A percentile compares a stretch with the other conserved stretches of the same genome.
These are phyloP conservation scores for Peniophora sp. DNA, from an alignment of 1,284 basidiomycete species.

Conservation along the genomic window DNA sequence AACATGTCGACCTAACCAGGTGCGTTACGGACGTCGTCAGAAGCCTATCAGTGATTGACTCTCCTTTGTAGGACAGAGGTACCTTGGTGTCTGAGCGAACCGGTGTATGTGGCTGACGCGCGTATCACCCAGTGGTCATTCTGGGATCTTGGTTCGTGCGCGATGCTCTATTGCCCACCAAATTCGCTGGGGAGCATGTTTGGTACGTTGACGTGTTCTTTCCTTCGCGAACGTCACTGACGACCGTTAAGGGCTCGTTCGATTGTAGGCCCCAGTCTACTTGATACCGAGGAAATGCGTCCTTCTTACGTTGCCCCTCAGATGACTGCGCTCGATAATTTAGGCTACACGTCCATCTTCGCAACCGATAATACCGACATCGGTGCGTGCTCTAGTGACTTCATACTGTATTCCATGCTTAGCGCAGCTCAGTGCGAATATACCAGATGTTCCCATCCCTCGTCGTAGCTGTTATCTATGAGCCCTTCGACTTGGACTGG, in stretches of 20 bases:
- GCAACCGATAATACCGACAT: not conserved
- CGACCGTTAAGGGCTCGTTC: not conserved
- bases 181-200: not conserved
- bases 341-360: not conserved
- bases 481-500: slow-evolving; percentile 2
- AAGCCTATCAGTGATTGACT: not conserved
- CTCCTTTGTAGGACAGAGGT: not conserved
- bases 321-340: not conserved
- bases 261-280: not conserved
- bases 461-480: slow-evolving; percentile 16
- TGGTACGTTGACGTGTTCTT: not conserved
- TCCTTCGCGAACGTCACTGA: not conserved
- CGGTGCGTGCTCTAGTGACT: not conserved
- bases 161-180: not conserved
- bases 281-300: not conserved
- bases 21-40: not conserved
- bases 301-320: not conserved
- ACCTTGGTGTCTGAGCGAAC: not conserved
- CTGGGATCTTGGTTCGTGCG: not conserved
- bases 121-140: not conserved
- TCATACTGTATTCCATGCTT: not conserved
- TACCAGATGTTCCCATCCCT: slow-evolving; percentile 19
- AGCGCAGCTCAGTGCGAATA: slow-evolving; percentile 4
- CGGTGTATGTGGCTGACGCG: not conserved
- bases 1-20: not conserved